Evolutionary conservation across 1,284 basidiomycete genomes (phyloP), one percentile per base, ranked within the genome.

Genomic region (Ceratobasidium sp.): DNA sequence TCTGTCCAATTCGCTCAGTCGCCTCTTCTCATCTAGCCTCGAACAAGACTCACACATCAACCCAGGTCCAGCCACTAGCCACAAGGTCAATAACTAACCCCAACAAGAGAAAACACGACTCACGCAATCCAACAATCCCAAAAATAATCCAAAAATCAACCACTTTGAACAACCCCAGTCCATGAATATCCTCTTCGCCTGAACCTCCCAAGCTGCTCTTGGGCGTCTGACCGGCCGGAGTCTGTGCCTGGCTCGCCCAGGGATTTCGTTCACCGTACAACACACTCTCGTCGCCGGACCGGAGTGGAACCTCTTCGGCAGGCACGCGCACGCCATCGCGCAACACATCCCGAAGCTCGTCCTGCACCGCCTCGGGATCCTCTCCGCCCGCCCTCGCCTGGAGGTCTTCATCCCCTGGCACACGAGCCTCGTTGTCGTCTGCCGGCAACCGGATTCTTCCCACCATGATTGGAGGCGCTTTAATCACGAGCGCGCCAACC

Each of bases 61-160:
- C 0, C 96, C 95, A 1, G 92, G 94, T 12, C 96, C 96, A 74
- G 89, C 90, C 74, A 97, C 92, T 93, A 64, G 61, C 16, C 9
- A 52, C 52, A 43, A 28, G 73, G 23, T 72, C 64, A 48, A 34
- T 50, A 1, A n/a, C 28, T 48, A 43, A 43, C 32, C 26, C n/a
- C 12, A 12, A 23, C 65, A 48, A 60, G 43, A 41, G 6, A 55
- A 70, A 71, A n/a, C 30, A 48, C 10, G 28, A 71, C 65, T 77
- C 77, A 92, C 91, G 80, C 48, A 94, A 82, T 0, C 89, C 87
- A 61, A 93, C 84, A 62, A 93, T 88, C 0, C 78, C 76, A 75
- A 92, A 93, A 21, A 96, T 80, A 3, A 95, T 79, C 85, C 89
- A 89, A 77, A 96, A 96, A 79, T 95, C 91, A 1, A 78, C 50